Evolutionary conservation across 2,329 filamentous ascomycete species (phyloP), one percentile per base, ranked within the genome.

Genomic region (Ceratocystis alfenasii): DNA sequence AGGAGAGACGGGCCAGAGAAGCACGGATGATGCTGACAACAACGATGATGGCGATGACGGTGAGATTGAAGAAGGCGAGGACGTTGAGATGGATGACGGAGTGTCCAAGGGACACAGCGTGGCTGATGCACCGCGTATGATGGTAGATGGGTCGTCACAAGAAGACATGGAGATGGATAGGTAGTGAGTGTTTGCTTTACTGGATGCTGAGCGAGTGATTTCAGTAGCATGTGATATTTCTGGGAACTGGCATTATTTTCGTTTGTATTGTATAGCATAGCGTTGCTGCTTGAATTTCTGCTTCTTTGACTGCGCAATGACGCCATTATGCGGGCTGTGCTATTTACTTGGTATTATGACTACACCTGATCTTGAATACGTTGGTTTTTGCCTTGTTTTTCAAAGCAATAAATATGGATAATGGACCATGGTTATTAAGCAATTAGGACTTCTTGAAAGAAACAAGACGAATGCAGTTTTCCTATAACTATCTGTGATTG

Each of bases 1-100:
- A 8, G 91, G 96, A 76, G 89, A 94, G 0, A 91, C 95, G 76
- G 80, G 89, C 50, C 83, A 90, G 65, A 90, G 94, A 74, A 90
- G 89, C 41, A 90, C 90, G 84, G 82, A 84, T 66, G 85, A 85
- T 69, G 86, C 84, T 59, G 83, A 79, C 15, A 86, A 87, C 70
- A 84, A 85, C 33, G 79, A 81, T 17, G 81, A 75, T 7, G 81
- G 81, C 44, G 66, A 64, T 36, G 66, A 65, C 28, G 67, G 75
- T 75, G 77, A 77, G 61, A 74, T 74, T 66, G 75, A 73, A 12
- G 76, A 80, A 50, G 76, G 75, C 1, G 83, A 84, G 66, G 85
- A 87, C 71, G 77, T 81, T 25, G 80, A 81, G 48, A 87, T 87
- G 81, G 78, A 78, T 8, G 84, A 84, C 33, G 71, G 72, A 28